Evolutionary conservation across 73 alveolate species (phyloP).

Genomic region (Durusdinium trenchii): DNA sequence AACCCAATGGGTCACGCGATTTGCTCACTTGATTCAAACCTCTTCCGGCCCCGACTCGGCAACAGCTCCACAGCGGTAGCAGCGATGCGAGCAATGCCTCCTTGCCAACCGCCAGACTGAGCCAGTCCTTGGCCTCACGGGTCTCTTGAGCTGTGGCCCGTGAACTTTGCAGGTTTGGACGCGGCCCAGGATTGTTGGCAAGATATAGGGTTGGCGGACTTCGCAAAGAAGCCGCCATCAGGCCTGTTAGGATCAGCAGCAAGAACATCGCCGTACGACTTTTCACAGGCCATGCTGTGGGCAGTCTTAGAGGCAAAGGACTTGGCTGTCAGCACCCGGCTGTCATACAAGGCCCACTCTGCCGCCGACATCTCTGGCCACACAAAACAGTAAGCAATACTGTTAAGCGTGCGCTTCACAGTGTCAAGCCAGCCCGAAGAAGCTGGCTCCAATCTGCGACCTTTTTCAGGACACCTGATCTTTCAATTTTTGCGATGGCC

Average conservation of each 20-base stretch:
- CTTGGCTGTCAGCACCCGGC: not conserved
- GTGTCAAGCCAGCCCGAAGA: not conserved
- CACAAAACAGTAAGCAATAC: not conserved
- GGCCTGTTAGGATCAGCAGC: not conserved
- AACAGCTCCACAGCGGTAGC: too few species aligned
- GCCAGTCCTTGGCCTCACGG: too few species aligned
- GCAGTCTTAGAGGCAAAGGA: not conserved
- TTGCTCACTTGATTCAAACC: too few species aligned
- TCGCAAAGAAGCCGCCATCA: slow-evolving; percentile 2
- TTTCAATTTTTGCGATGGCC: too few species aligned
- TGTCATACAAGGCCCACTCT: not conserved
- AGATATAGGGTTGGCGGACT: not conserved
- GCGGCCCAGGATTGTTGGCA: not conserved
- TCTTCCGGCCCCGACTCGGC: too few species aligned
- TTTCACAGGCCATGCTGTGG: not conserved
- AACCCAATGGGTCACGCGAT: too few species aligned
- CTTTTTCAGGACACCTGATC: too few species aligned
- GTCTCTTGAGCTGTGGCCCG: not conserved
- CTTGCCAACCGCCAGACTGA: too few species aligned
- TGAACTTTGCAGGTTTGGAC: not conserved
- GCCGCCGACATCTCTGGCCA: not conserved
- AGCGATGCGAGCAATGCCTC: too few species aligned
- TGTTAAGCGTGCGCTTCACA: not conserved
- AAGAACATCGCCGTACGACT: not conserved
- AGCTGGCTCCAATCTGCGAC: not conserved